Evolutionary conservation across 1,284 basidiomycete genomes (phyloP), one percentile per base, ranked within the genome.

Genomic region (Erythrobasidium hasegawianum): DNA sequence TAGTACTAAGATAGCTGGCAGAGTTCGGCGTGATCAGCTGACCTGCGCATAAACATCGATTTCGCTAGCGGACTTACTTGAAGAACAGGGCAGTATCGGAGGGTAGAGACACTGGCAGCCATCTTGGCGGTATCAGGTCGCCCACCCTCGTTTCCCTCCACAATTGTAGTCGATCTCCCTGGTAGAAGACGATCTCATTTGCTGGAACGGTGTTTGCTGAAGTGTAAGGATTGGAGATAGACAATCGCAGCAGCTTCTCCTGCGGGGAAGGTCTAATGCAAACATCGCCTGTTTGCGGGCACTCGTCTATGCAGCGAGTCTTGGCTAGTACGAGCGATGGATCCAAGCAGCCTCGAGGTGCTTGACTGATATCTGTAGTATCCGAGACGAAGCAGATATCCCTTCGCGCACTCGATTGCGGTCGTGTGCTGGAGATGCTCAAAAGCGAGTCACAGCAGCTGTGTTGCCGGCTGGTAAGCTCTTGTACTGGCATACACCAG

Each of bases 101-200:
- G 1, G 29, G 62, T 14, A 65, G 14, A 39, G 38, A 24, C 16
- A 57, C 55, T 29, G 47, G 13, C 16, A 29, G 20, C 20, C 11
- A 22, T 14, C n/a, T 45, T 43, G 43, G 45, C 29, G 62, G 45
- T 4, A 22, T n/a, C 18, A 49, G 41, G 14, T 52, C 18, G 11
- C 62, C 62, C 18, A 65, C 55, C 39, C 54, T 57, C 18, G 57
- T 41, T n/a, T 65, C 55, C 8, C 26, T 52, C 62, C 62, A 65
- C n/a, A 65, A 27, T 16, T 41, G 55, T 16, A 9, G 11, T 24
- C 57, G 57, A 20, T 39, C 5, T 18, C 62, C 62, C 1, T 20
- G 55, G 39, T 50, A 65, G 39, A 65, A 27, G 13, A 65, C 39
- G 26, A 53, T 22, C 24, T 65, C 43, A n/a, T 27, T n/a, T n/a